These are phyloP conservation scores for Stephania yunnanensis DNA, from an alignment of 164 flowering plant genomes.

Conservation along the genomic window DNA sequence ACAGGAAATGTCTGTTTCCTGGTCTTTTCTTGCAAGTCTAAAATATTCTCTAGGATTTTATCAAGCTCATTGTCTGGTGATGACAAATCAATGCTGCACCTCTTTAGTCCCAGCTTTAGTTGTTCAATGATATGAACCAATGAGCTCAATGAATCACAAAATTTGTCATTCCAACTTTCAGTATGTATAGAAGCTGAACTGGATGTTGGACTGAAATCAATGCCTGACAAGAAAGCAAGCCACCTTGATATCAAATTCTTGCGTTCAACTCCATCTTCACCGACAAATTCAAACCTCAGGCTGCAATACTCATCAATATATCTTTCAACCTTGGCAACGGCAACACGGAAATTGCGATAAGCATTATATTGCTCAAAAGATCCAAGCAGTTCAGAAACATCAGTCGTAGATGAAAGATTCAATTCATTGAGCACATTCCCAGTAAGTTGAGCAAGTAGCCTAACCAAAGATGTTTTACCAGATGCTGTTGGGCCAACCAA, in stretches of 20 bases:
- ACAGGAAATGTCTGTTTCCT: conserved; percentile 35
- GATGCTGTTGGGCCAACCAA: conserved; percentile 87
- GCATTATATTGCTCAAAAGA: conserved; percentile 90
- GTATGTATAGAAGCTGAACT: conserved; percentile 19
- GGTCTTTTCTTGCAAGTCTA: conserved; percentile 43
- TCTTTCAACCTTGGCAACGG: conserved; percentile 48
- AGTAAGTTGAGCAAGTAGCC: conserved; percentile 75
- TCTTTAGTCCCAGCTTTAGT: conserved; percentile 30
- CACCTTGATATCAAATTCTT: conserved; percentile 42
- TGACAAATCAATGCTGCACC: conserved; percentile 30
- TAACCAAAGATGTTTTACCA: conserved; percentile 85
- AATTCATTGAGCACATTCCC: conserved; percentile 78
- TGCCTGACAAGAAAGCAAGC: conserved; percentile 46
- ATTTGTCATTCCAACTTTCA: conserved; percentile 29
- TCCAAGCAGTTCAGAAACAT: conserved; percentile 92
- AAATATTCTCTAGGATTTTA: conserved; percentile 28
- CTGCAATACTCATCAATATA: conserved; percentile 55
- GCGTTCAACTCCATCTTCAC: conserved; percentile 22
- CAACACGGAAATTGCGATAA: conserved; percentile 45
- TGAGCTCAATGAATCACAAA: conserved; percentile 28
- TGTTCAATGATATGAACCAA: conserved; percentile 54
- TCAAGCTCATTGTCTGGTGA: conserved; percentile 50
- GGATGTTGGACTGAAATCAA: conserved; percentile 18
- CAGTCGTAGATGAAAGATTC: conserved; percentile 85
- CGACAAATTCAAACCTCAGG: conserved; percentile 35